These are phyloP conservation scores for Uncinocarpus reesii DNA, from an alignment of 2,329 filamentous ascomycete species.

Conservation along the genomic window DNA sequence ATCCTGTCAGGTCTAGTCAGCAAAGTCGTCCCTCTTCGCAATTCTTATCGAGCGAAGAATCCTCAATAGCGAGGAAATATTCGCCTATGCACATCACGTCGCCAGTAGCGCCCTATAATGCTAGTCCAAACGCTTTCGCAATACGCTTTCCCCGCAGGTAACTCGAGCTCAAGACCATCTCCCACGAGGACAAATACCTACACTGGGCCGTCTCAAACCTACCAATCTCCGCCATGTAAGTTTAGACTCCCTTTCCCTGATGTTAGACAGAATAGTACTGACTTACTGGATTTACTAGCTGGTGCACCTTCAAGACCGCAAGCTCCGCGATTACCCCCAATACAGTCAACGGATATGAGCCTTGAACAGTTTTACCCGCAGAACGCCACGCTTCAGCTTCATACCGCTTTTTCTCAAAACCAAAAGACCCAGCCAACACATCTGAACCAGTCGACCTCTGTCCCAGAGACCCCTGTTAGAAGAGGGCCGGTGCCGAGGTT, in stretches of 20 bases:
- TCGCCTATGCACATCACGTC: slow-evolving; percentile 90
- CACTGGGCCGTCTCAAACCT: slow-evolving; percentile 47
- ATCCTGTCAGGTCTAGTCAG: slow-evolving; percentile 69
- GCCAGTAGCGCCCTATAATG: slow-evolving; percentile 66
- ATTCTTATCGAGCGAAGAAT: slow-evolving; percentile 62
- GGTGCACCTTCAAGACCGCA: slow-evolving; percentile 34
- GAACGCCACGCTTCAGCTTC: slow-evolving; percentile 60
- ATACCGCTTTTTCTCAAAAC: slow-evolving; percentile 52
- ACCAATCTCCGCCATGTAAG: slow-evolving; percentile 50
- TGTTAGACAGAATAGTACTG: neutral
- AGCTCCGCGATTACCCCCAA: slow-evolving; percentile 61
- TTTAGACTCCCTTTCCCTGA: slow-evolving; percentile 9
- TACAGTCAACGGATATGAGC: slow-evolving; percentile 58
- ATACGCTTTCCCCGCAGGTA: slow-evolving; percentile 43
- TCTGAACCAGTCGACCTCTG: slow-evolving; percentile 26
- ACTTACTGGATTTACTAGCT: slow-evolving; percentile 6
- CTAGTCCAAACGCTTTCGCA: slow-evolving; percentile 49
- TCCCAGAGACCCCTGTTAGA: slow-evolving; percentile 20
- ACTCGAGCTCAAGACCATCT: slow-evolving; percentile 57
- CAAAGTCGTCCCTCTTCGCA: slow-evolving; percentile 62
- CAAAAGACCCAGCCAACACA: slow-evolving; percentile 38
- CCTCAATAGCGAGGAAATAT: slow-evolving; percentile 78
- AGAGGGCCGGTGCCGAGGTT: slow-evolving; percentile 78
- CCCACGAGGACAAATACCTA: slow-evolving; percentile 57
- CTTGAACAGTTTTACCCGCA: slow-evolving; percentile 61